Evolutionary conservation across 1,139 yeast species (phyloP).

Genomic region (Candida sojae): DNA sequence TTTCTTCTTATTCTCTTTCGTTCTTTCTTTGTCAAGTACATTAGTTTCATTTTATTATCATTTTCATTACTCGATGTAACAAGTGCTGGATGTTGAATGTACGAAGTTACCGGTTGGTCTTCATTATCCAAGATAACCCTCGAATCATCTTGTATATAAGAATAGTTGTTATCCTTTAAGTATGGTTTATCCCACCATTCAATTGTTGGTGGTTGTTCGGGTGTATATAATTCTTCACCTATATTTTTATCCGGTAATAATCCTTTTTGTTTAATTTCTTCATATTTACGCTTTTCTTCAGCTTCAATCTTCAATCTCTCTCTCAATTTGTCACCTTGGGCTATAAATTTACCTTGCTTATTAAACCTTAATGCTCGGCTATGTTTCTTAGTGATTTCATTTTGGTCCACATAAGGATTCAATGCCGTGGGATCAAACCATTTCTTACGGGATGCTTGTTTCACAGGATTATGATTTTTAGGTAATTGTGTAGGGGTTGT

Average conservation of each 20-base stretch:
- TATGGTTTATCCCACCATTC: conserved; percentile 86
- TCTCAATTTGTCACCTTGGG: conserved; percentile 54
- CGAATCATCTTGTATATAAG: conserved; percentile 20
- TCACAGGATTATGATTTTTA: conserved; percentile 29
- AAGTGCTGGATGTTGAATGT: conserved; percentile 82
- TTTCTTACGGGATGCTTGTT: conserved; percentile 25
- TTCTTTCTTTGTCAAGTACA: conserved; percentile 77
- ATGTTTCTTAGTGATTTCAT: conserved; percentile 24
- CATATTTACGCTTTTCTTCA: conserved; percentile 23
- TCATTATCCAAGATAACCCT: conserved; percentile 35
- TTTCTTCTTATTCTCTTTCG: conserved; percentile 72
- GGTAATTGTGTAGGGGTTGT: conserved; percentile 27
- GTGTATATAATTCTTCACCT: conserved; percentile 55
- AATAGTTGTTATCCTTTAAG: conserved; percentile 32
- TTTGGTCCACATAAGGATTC: conserved; percentile 65
- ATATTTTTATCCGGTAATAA: conserved; percentile 46
- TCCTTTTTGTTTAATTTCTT: conserved; percentile 38
- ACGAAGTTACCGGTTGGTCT: conserved; percentile 55
- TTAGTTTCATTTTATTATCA: conserved; percentile 39
- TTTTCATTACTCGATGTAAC: conserved; percentile 59
- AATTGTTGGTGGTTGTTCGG: conserved; percentile 53
- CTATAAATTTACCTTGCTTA: conserved; percentile 61
- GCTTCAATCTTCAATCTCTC: conserved; percentile 35
- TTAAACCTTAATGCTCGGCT: conserved; percentile 50
- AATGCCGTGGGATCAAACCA: conserved; percentile 42